Evolutionary conservation across 352 stramenopile genomes (phyloP), one percentile per base, ranked within the genome.

Genomic region (Phytophthora pinifolia): DNA sequence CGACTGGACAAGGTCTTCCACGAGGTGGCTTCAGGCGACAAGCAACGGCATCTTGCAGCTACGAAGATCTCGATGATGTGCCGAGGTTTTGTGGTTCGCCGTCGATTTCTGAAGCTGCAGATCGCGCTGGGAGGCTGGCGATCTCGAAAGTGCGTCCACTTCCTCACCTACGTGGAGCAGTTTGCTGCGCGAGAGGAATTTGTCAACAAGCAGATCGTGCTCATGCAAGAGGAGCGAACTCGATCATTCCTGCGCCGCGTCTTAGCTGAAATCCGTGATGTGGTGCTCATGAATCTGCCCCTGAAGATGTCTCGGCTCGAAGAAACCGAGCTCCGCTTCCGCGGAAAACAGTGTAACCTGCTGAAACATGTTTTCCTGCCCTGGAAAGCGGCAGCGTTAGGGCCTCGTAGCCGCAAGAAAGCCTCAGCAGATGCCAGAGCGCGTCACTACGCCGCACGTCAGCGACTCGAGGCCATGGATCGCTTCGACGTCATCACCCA

Each of bases 1-100:
- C 60, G 82, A 2, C 68, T 90, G 7, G 82, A 92, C 37, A 81
- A 81, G 35, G 82, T 90, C 9, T 92, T 90, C 51, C 80, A 86
- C 42, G 82, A 90, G 47, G 77, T 88, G 4, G 81, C 79, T 4
- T 81, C 82, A 9, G 78, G 73, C 7, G 82, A 88, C 50, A 89
- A 86, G 61, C 81, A 89, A 46, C 78, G 79, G 3, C 77, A 89
- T 29, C 48, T 87, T 12, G 76, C 82, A 6, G 82, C 82, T 31
- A 90, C 82, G 9, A 76, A 76, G 53, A 79, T 92, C 37, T 56
- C 75, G 8, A 80, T 79, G 56, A 59, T 86, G 25, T 67, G 62
- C 18, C 72, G 79, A 15, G 65, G 62, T 0, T 88, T 88, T 54
- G 46, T 90, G 29, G 56, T 69, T 7, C 76, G 79, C 3, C 62